Evolutionary conservation across 306 rosid species (phyloP).

Genomic region (Erythrophleum fordii): DNA sequence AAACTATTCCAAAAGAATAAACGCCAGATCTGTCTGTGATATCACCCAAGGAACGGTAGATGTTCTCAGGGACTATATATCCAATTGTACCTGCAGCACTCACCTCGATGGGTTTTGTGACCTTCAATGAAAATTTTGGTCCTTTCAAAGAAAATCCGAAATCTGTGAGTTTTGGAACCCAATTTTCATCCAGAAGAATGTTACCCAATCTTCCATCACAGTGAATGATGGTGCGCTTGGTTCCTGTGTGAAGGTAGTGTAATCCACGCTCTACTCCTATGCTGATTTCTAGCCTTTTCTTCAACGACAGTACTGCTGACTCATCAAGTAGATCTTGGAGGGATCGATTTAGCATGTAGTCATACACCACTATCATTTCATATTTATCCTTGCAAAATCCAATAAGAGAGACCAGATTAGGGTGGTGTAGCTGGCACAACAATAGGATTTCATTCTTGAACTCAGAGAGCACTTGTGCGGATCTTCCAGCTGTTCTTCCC

Average conservation of each 20-base stretch:
- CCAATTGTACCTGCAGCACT: neutral
- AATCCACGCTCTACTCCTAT: constrained; percentile 13
- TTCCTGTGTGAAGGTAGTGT: constrained; percentile 45
- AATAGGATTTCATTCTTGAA: neutral
- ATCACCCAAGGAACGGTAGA: neutral
- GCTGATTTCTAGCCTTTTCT: constrained; percentile 18
- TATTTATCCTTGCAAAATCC: neutral
- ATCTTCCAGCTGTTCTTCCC: neutral
- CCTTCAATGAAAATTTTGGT: neutral
- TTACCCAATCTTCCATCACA: neutral
- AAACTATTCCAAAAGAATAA: constrained; percentile 38
- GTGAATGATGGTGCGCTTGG: constrained; percentile 27
- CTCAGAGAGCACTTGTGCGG: neutral
- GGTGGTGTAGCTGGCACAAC: neutral
- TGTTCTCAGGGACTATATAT: constrained; percentile 48
- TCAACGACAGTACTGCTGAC: neutral
- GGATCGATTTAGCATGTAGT: neutral
- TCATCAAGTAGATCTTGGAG: neutral
- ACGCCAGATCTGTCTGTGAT: constrained; percentile 34
- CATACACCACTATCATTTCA: constrained; percentile 15
- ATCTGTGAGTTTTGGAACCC: neutral
- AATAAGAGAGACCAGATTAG: neutral
- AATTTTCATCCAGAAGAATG: constrained; percentile 12
- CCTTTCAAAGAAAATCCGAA: neutral
- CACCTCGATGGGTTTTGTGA: neutral